phyloP scores from a whole-genome alignment of 2,329 filamentous ascomycete genomes.

The Xylariales sp. region DNA sequence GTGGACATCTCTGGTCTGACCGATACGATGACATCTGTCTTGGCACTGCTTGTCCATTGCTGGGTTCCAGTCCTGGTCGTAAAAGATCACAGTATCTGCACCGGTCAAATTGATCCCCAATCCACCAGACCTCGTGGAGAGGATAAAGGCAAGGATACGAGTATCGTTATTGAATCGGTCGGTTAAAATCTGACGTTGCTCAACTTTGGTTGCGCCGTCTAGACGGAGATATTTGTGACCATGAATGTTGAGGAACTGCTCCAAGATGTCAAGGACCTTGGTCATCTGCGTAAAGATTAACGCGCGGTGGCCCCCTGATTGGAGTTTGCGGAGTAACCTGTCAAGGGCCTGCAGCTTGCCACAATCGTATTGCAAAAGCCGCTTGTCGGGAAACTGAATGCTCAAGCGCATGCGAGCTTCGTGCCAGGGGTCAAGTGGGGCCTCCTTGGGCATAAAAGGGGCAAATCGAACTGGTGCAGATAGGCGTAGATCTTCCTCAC shows the following conservation, averaged over 20 bases:
- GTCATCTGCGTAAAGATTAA: slow-evolving; percentile 99
- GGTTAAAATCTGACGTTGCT: slow-evolving; percentile 90
- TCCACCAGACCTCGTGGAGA: slow-evolving; percentile 90
- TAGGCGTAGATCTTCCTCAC: slow-evolving; percentile 51
- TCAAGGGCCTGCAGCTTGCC: slow-evolving; percentile 92
- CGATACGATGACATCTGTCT: slow-evolving; percentile 94
- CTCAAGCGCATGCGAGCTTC: slow-evolving; percentile 87
- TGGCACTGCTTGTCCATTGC: slow-evolving; percentile 99
- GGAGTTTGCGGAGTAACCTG: slow-evolving; percentile 77
- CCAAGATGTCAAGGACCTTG: slow-evolving; percentile 93
- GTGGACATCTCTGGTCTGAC: slow-evolving; percentile 94
- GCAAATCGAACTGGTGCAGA: slow-evolving; percentile 52
- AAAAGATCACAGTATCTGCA: slow-evolving; percentile 97
- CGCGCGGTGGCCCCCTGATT: slow-evolving; percentile 85
- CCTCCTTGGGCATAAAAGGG: slow-evolving; percentile 52
- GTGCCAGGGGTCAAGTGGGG: slow-evolving; percentile 77
- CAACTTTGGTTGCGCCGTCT: slow-evolving; percentile 93
- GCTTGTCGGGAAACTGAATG: slow-evolving; percentile 94
- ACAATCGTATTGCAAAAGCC: slow-evolving; percentile 95
- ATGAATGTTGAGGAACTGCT: slow-evolving; percentile 97
- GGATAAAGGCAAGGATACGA: slow-evolving; percentile 89
- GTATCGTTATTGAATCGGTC: slow-evolving; percentile 95
- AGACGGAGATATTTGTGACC: slow-evolving; percentile 94
- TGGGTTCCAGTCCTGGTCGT: slow-evolving; percentile 98
- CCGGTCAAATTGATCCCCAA: slow-evolving; percentile 95